Evolutionary conservation across 352 stramenopile species (phyloP), one percentile per base, ranked within the genome.

Genomic region (Blastocystis sp.): DNA sequence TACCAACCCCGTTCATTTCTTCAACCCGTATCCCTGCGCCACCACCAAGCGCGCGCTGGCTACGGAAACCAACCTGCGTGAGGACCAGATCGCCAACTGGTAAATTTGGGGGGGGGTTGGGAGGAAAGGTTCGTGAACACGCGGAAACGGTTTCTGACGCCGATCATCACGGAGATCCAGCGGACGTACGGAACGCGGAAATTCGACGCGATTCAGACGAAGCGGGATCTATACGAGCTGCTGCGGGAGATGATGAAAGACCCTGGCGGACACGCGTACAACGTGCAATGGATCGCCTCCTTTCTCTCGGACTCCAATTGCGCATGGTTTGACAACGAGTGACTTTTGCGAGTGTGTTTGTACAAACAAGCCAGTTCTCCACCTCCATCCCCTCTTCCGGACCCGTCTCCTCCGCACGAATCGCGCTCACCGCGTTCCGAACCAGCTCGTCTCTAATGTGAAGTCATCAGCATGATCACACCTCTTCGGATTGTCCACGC

Each of bases 51-150:
- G 36, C 3, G 34, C 18, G 69, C 42, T 81, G 53, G 69, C 69
- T 4, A 63, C 14, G 36, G 69, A 81, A 24, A 81, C 69, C 34
- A 81, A 81, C 42, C 48, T 81, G 9, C 69, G 69, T n/a, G 69
- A 81, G 21, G 69, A 81, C n/a, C 69, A 81, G 29, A 64, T 81
- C 18, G 69, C 46, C 3, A 81, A 81, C 29, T 81, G 69, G 69
- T 59, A 59, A 27, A 59, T 59, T 14, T 27, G 7, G n/a, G 3
- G 32, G 3, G 7, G 3, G 11, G 7, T 6, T 6, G 11, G n/a
- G 32, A 59, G n/a, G 7, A 14, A 32, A 59, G 51, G 51, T 81
- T 81, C 42, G 69, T 81, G 44, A 81, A 81, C 40, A 81, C 69
- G 18, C 24, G 69, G 53, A 81, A 81, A 32, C 69, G 69, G 7